A percentile compares a stretch with the other conserved stretches of the same genome.
Conservation (phyloP, 2,329 filamentous ascomycete species). For the Chaetomiaceae sp. region DNA sequence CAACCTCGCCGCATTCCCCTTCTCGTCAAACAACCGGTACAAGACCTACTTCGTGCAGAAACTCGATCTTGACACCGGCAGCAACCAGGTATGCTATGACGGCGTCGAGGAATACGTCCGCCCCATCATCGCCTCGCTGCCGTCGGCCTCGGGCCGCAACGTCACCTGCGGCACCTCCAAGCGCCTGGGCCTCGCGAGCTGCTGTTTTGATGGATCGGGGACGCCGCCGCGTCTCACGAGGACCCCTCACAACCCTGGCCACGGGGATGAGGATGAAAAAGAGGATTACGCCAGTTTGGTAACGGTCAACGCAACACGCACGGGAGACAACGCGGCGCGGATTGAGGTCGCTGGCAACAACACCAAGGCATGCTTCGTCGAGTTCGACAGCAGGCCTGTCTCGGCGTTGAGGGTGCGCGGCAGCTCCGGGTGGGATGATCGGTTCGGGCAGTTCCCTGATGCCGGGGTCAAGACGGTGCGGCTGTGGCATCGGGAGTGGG, state of each 20-base stretch:
- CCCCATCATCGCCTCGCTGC: conserved; percentile 63
- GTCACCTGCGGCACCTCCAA: conserved; percentile 48
- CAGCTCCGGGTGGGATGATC: conserved; percentile 53
- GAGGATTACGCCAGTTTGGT: conserved; percentile 56
- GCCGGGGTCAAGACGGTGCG: conserved; percentile 42
- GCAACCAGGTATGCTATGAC: conserved; percentile 63
- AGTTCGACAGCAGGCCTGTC: conserved; percentile 64
- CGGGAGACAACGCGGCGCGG: conserved; percentile 46
- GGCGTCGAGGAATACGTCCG: conserved; percentile 66
- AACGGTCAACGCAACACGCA: conserved; percentile 53
- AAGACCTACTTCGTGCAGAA: conserved; percentile 86
- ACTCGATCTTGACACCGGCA: conserved; percentile 69
- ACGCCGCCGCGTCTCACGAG: conserved; percentile 56
- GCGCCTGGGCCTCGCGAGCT: conserved; percentile 55
- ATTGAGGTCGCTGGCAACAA: conserved; percentile 68
- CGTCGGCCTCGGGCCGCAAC: conserved; percentile 61
- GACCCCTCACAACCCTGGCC: conserved; percentile 31
- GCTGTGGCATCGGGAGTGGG: conserved; percentile 80
- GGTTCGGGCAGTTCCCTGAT: conserved; percentile 61
- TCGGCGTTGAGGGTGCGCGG: conserved; percentile 60
- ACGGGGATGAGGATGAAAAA: conserved; percentile 33
- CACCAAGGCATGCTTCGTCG: conserved; percentile 72
- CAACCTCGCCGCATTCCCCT: conserved; percentile 83
- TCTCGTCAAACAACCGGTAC: conserved; percentile 71
- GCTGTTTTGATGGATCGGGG: conserved; percentile 61